These are phyloP conservation scores for Crotalaria pallida DNA, from an alignment of 306 rosid species.

Conservation along the genomic window DNA sequence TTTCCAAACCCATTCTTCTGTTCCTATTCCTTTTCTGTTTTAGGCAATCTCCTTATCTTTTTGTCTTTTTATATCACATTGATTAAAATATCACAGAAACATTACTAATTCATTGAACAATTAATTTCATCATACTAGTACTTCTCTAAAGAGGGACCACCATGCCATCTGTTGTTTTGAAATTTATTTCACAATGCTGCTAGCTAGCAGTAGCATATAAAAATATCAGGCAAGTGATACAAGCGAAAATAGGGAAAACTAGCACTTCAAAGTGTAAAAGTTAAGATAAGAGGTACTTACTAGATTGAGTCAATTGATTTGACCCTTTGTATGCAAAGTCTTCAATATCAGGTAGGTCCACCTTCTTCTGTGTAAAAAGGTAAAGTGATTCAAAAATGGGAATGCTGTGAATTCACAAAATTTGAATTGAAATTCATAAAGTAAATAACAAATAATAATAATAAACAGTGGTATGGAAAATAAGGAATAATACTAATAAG, in stretches of 20 bases:
- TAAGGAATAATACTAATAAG: neutral
- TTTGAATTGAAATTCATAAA: neutral
- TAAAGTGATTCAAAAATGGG: neutral
- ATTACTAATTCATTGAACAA: neutral
- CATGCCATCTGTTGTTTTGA: neutral
- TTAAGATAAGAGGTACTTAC: slow-evolving; percentile 28
- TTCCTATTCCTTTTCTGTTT: neutral
- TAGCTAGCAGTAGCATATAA: neutral
- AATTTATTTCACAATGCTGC: neutral
- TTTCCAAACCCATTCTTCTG: neutral
- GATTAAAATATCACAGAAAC: neutral
- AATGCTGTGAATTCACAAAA: neutral
- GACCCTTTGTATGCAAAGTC: slow-evolving; percentile 60
- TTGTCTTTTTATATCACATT: neutral
- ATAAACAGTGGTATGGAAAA: neutral
- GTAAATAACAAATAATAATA: neutral
- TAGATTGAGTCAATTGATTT: slow-evolving; percentile 27
- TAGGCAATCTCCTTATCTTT: neutral
- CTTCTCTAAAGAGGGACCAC: neutral
- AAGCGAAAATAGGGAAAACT: neutral
- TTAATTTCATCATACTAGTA: neutral
- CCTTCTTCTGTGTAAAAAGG: slow-evolving; percentile 25
- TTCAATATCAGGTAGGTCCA: slow-evolving; percentile 60
- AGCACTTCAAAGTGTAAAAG: neutral
- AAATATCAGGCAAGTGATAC: too few species aligned